Conservation (phyloP, 345 rosid species). For the Turnera subulata region DNA sequence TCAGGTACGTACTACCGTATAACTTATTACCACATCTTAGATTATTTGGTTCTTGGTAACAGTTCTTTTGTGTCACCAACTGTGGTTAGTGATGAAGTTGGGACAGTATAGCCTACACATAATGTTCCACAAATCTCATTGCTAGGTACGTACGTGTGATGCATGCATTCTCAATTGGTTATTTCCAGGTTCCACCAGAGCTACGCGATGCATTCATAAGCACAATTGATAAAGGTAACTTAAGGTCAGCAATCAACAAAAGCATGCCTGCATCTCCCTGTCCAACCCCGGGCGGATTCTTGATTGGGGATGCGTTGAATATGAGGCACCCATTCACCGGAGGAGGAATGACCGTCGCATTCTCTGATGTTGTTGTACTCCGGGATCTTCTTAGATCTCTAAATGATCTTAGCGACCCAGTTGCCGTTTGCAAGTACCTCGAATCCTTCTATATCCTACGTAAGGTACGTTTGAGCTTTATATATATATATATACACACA, state of each 20-base stretch:
- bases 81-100: too few relatives aligned
- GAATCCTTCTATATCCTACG: constrained; percentile 51
- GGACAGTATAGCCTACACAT: too few relatives aligned
- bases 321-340: constrained; percentile 67
- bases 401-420: constrained; percentile 33
- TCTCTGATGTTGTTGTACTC: constrained; percentile 47
- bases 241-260: constrained; percentile 52
- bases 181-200: constrained; percentile 38
- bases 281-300: constrained; percentile 50
- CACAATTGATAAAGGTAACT: constrained; percentile 41
- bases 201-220: constrained; percentile 34
- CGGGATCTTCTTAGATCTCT: constrained; percentile 47
- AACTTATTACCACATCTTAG: too few relatives aligned
- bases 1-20: constrained; percentile 26
- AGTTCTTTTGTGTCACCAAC: too few relatives aligned
- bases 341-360: constrained; percentile 62
- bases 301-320: constrained; percentile 54
- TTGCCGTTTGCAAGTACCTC: constrained; percentile 42
- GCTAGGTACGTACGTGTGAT: too few relatives aligned
- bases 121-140: too few relatives aligned
- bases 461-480: constrained; percentile 23
- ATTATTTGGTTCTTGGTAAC: too few relatives aligned
- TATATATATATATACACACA: too few relatives aligned
- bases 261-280: constrained; percentile 58
- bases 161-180: too few relatives aligned